Base-by-base conservation (phyloP, 1,284 basidiomycete genomes). In the Hemileia vastatrix region DNA sequence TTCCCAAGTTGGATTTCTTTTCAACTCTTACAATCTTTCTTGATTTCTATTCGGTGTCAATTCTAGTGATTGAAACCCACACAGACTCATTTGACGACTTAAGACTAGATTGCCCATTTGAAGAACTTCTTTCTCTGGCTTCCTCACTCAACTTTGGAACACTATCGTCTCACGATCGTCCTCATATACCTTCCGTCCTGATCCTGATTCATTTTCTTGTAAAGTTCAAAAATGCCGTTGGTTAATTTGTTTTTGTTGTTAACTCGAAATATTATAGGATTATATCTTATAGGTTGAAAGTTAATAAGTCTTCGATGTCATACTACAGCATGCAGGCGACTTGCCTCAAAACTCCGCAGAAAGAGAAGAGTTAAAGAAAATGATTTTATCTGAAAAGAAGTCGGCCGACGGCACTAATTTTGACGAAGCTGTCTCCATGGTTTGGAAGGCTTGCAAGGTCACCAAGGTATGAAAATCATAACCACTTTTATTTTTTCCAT, bases 361-460 rank as follows among this genome's bases (percentile, higher is more conserved):
- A 70, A 86, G 88, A 69, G 81, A 85, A 65, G 84, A 82, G 19
- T 94, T 97, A 79, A 90, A 91, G 72, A 79, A 82, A 55, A 66
- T 65, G 6, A 78, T 93, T 58, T 76, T 77, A 33, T 78, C 76
- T 1, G 82, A 84, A 79, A 84, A 82, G 69, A 75, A 81, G 64
- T 89, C 90, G 70, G 71, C 78, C 0, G 94, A 98, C 75, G 89
- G 94, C 71, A 94, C 98, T 78, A 97, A 97, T 78, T 91, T 92
- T 74, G 93, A 96, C 68, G 92, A 95, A 76, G 92, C 91, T 0
- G 82, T 87, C 67, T 80, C 84, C 1, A 64, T 72, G 18, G 67
- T 64, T 33, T 63, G 70, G 57, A 67, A 71, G 21, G 62, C 69
- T 15, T 69, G 70, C 85, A 92, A 76, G 86, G 86, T 0, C 87